These are phyloP conservation scores for Pseudocercospora cruenta DNA, from an alignment of 2,329 filamentous ascomycete species.

Conservation along the genomic window DNA sequence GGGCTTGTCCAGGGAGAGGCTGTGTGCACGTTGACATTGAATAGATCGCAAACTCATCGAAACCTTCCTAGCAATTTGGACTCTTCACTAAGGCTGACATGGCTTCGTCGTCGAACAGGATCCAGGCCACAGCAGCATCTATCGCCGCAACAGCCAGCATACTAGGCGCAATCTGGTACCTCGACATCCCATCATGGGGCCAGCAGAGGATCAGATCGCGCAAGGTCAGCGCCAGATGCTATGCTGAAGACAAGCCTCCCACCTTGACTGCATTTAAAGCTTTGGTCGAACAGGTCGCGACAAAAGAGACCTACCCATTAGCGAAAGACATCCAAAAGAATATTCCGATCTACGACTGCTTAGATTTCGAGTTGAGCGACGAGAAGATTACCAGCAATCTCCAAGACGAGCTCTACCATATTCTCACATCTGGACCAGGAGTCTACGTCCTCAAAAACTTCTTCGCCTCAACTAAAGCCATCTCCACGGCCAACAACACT, in stretches of 20 bases:
- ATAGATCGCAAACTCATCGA: no score
- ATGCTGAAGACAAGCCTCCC: constrained; percentile 20
- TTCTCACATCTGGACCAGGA: constrained; percentile 61
- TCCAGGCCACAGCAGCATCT: constrained; percentile 13
- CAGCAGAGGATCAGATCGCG: constrained; percentile 26
- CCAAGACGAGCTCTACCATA: constrained; percentile 64
- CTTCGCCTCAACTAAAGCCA: constrained; percentile 47
- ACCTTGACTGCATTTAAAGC: constrained; percentile 31
- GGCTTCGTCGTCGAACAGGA: constrained; percentile 4
- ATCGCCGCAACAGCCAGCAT: constrained; percentile 16
- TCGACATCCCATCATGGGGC: constrained; percentile 31
- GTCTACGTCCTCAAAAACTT: constrained; percentile 62
- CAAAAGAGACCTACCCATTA: constrained; percentile 51
- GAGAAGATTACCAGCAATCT: constrained; percentile 43
- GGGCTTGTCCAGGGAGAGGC: not conserved
- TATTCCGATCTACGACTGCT: constrained; percentile 60
- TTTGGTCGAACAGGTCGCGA: constrained; percentile 28
- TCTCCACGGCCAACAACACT: constrained; percentile 53
- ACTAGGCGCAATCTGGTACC: constrained; percentile 20
- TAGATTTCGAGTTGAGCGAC: constrained; percentile 41
- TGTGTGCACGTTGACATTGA: no score
- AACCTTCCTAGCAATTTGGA: no score
- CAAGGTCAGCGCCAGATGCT: constrained; percentile 28
- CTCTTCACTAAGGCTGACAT: not conserved
- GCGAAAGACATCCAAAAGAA: constrained; percentile 52